Evolutionary conservation across 768 basidiomycete genomes (phyloP).

Genomic region (Psilocybe sp.): DNA sequence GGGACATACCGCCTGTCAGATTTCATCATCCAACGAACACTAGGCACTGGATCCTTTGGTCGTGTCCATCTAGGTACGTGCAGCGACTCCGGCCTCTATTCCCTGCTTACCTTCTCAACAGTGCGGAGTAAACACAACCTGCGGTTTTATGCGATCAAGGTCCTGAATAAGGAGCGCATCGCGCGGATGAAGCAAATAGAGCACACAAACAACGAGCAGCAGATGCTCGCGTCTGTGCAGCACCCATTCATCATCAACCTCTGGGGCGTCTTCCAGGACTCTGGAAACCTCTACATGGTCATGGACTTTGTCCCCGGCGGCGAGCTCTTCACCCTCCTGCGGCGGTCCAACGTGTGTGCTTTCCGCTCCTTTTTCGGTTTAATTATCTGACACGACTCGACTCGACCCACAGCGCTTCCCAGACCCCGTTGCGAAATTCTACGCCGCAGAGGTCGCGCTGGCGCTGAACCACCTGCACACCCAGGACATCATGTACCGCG

Average conservation of each 20-base stretch:
- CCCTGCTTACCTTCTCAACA: conserved; percentile 27
- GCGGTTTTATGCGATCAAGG: conserved; percentile 96
- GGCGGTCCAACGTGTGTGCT: conserved; percentile 76
- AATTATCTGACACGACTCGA: conserved; percentile 8
- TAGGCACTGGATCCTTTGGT: conserved; percentile 96
- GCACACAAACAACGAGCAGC: conserved; percentile 94
- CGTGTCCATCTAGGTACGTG: conserved; percentile 85
- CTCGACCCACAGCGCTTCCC: conserved; percentile 72
- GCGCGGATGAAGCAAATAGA: conserved; percentile 93
- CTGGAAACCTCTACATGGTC: conserved; percentile 94
- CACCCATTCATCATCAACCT: conserved; percentile 96
- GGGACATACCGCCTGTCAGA: conserved; percentile 72
- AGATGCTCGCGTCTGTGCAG: conserved; percentile 79
- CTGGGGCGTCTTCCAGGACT: conserved; percentile 94
- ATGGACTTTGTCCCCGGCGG: conserved; percentile 97
- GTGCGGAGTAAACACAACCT: conserved; percentile 91
- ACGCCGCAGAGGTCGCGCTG: conserved; percentile 91
- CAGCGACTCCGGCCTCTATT: not conserved
- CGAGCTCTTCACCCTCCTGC: conserved; percentile 90
- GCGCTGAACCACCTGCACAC: conserved; percentile 88
- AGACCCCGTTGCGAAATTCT: conserved; percentile 97
- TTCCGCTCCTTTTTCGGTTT: conserved; percentile 15
- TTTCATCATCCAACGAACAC: conserved; percentile 77
- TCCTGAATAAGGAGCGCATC: conserved; percentile 90
- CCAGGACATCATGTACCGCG: conserved; percentile 91